Base-by-base conservation (phyloP, 306 rosid species). In the Glycine latifolia region DNA sequence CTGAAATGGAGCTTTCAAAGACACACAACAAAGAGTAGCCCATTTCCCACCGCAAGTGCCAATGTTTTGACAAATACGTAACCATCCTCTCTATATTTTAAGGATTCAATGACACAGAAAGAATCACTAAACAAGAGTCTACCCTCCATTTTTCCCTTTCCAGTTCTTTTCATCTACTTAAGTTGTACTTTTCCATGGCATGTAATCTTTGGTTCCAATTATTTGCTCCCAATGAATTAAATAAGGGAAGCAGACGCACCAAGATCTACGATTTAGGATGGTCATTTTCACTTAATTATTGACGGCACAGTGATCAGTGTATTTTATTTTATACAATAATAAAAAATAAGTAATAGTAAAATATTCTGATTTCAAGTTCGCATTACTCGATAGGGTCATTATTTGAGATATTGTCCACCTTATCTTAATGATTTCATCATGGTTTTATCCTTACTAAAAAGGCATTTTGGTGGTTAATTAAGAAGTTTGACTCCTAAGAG, bases 1-100 rank as follows among this genome's bases (percentile, higher is more conserved):
- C 87, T 88, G 86, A 84, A 91, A 83, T 89, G 91, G 83, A 87
- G 88, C 91, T 89, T 85, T 90, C 92, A 82, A 39, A 53, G 49
- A 76, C 73, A 86, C 88, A 82, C 66, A 60, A 26, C 3, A 31
- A 73, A 43, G 12, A 71, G 56, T 79, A 35, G 35, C 84, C 52
- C 81, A 81, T 76, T 75, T 39, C 59, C 79, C 85, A 59, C 79
- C 58, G 16, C 86, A 77, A 78, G 58, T 85, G 31, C 78, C 35
- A 20, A 69, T 59, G 39, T 76, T 59, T 66, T 71, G 75, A 67
- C 86, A 87, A 90, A 73, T 83, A 83, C 2, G 86, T 84, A 65
- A 73, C 86, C 53, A 84, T 89, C 87, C 56, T 16, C 55, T 17
- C 70, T 16, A 55, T 84, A 76, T 78, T 81, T 83, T 83, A 87